Evolutionary conservation across 768 basidiomycete genomes (phyloP).

Genomic region (Kwoniella dendrophila): DNA sequence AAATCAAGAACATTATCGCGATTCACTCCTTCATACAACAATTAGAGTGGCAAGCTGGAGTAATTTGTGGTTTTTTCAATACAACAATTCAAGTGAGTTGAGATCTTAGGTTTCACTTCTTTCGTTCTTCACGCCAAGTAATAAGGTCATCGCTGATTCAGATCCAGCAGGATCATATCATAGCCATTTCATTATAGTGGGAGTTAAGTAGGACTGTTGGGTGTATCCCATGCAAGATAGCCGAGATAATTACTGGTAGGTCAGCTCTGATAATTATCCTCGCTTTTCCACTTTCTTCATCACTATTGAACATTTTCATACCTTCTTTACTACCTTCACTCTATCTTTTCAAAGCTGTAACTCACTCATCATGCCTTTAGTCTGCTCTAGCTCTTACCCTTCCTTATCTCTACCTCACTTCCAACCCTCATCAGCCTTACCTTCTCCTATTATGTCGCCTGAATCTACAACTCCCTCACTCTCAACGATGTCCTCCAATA

Average conservation of each 20-base stretch:
- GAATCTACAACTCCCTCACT: slow-evolving; percentile 12
- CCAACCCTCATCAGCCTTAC: slow-evolving; percentile 6
- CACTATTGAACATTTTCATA: not conserved
- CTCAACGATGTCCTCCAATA: not conserved
- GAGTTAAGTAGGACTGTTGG: too few species aligned
- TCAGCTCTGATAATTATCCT: too few species aligned
- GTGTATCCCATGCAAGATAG: too few species aligned
- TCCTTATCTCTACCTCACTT: slow-evolving; percentile 15
- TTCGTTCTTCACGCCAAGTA: not conserved
- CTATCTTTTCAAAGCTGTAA: not conserved
- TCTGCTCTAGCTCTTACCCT: slow-evolving; percentile 10
- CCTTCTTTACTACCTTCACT: not conserved
- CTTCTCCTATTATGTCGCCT: slow-evolving; percentile 21
- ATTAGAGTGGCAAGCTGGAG: not conserved
- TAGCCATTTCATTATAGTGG: too few species aligned
- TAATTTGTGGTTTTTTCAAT: not conserved
- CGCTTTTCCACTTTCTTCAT: slow-evolving; percentile 1
- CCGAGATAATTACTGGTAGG: too few species aligned
- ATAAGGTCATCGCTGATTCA: not conserved
- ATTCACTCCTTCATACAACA: not conserved
- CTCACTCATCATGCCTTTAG: slow-evolving; percentile 11
- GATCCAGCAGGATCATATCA: not conserved
- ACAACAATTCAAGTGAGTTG: too few species aligned
- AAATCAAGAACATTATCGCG: too few species aligned
- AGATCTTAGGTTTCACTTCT: not conserved